phyloP scores from a whole-genome alignment of 169 alveolate genomes.

The Miamiensis avidus region DNA sequence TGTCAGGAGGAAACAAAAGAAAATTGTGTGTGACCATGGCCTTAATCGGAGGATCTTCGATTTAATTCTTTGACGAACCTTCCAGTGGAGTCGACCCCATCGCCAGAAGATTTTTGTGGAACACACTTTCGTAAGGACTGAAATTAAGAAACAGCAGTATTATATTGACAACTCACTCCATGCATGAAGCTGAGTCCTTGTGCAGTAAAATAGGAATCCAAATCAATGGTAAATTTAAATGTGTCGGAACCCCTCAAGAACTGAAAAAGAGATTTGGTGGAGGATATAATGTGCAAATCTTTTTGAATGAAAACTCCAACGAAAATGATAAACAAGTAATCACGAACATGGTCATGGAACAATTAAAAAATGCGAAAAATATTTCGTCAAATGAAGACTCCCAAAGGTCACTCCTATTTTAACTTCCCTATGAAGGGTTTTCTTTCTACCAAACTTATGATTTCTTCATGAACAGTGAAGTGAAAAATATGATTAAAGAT shows the following conservation, averaged over 20 bases:
- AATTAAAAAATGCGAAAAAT: background rate
- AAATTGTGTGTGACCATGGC: conserved; percentile 72
- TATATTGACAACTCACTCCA: conserved; percentile 74
- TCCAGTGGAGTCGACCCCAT: conserved; percentile 82
- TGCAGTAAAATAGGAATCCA: conserved; percentile 72
- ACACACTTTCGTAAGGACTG: conserved; percentile 49
- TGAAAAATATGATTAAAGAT: conserved; percentile 22
- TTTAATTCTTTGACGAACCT: conserved; percentile 77
- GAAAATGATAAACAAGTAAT: background rate
- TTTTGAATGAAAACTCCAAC: background rate
- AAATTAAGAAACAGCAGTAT: conserved; percentile 45
- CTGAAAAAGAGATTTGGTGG: conserved; percentile 76
- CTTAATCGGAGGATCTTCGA: conserved; percentile 59
- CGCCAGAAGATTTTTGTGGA: conserved; percentile 76
- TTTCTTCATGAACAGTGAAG: background rate
- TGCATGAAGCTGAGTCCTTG: conserved; percentile 80
- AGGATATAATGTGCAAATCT: conserved; percentile 51
- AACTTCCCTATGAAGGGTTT: conserved; percentile 9
- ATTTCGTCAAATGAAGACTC: background rate
- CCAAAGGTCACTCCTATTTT: background rate
- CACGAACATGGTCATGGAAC: background rate
- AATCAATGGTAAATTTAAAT: conserved; percentile 71
- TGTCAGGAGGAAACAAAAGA: conserved; percentile 81
- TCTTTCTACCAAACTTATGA: conserved; percentile 10
- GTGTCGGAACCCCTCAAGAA: conserved; percentile 60